phyloP scores from a whole-genome alignment of 2,329 filamentous ascomycete genomes.

The Laburnicola sp. region DNA sequence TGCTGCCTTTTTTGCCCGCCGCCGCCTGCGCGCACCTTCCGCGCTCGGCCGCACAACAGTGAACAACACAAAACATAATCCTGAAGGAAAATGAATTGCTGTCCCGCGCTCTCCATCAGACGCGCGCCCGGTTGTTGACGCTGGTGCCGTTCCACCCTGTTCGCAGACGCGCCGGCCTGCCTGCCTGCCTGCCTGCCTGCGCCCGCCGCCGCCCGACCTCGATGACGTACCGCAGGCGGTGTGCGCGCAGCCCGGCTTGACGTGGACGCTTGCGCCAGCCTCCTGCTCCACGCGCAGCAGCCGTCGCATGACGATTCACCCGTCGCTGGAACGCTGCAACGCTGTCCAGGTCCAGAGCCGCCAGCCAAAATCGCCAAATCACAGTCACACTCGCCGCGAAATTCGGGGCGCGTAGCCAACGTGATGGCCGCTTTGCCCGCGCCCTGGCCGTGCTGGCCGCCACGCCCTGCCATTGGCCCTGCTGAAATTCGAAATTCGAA shows the following conservation, averaged over 20 bases:
- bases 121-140: too few relatives aligned
- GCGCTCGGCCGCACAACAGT: neutral
- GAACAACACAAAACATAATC: too few relatives aligned
- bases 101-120: too few relatives aligned
- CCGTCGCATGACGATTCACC: neutral
- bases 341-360: neutral
- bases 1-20: constrained; percentile 8
- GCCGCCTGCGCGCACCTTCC: neutral
- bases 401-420: constrained; percentile 39
- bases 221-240: too few relatives aligned
- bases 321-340: too few relatives aligned
- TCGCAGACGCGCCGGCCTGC: too few relatives aligned
- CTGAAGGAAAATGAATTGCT: too few relatives aligned
- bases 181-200: too few relatives aligned
- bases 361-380: constrained; percentile 32
- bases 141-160: too few relatives aligned
- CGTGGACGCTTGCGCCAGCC: neutral
- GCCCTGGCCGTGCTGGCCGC: neutral
- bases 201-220: too few relatives aligned
- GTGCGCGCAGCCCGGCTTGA: too few relatives aligned
- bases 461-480: neutral
- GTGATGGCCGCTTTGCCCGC: constrained; percentile 19
- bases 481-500: constrained; percentile 4
- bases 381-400: constrained; percentile 27
- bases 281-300: neutral